Evolutionary conservation across 2,329 filamentous ascomycete genomes (phyloP).

Genomic region (Trichoderma sp.): DNA sequence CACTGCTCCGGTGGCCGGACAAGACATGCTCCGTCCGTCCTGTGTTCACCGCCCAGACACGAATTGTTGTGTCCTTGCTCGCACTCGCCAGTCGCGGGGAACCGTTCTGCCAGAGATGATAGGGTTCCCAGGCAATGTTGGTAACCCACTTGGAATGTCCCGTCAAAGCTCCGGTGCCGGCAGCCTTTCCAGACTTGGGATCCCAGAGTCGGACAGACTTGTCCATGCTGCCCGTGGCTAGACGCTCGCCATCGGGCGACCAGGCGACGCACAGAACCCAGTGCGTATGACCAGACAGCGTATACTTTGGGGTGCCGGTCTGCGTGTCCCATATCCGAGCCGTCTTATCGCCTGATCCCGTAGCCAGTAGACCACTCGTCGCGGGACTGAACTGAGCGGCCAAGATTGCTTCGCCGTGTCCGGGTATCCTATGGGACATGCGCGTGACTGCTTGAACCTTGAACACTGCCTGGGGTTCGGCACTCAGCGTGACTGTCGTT

Average conservation of each 20-base stretch:
- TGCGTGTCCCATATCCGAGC: conserved; percentile 94
- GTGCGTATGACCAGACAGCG: conserved; percentile 81
- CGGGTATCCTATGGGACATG: conserved; percentile 84
- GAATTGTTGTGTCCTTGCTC: conserved; percentile 85
- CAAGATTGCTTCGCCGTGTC: conserved; percentile 89
- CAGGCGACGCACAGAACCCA: conserved; percentile 90
- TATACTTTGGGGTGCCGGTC: conserved; percentile 85
- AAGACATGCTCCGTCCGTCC: conserved; percentile 79
- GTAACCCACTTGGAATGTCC: conserved; percentile 91
- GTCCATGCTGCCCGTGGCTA: conserved; percentile 93
- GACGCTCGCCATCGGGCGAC: conserved; percentile 77
- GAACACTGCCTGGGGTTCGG: conserved; percentile 87
- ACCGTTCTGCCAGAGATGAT: conserved; percentile 76
- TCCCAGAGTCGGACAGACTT: conserved; percentile 91
- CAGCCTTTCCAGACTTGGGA: conserved; percentile 73
- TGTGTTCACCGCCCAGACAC: conserved; percentile 82
- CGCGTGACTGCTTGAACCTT: conserved; percentile 88
- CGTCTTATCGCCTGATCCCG: conserved; percentile 87
- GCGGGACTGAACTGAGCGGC: conserved; percentile 82
- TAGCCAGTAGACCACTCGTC: conserved; percentile 76
- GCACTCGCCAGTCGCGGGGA: conserved; percentile 80
- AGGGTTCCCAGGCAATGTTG: conserved; percentile 89
- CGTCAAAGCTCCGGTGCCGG: conserved; percentile 66
- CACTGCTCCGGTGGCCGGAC: conserved; percentile 83
- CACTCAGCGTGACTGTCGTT: conserved; percentile 57